Conservation (phyloP, 2,329 filamentous ascomycete genomes). For the Fusarium papillatum region DNA sequence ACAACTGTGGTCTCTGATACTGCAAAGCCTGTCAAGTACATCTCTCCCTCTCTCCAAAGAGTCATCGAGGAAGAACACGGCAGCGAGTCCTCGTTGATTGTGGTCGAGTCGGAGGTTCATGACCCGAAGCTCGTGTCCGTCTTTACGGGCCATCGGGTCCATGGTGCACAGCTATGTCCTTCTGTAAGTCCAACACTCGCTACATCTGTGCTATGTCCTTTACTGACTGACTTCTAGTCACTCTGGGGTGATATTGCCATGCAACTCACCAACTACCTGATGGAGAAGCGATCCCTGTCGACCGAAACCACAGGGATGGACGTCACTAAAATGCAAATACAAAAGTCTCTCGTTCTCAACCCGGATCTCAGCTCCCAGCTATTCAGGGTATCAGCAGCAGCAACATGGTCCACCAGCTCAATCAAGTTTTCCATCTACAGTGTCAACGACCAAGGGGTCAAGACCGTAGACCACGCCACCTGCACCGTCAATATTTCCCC, state of each 20-base stretch:
- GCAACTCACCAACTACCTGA: slow-evolving; percentile 25
- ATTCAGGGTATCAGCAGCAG: slow-evolving; percentile 29
- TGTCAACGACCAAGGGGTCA: slow-evolving; percentile 29
- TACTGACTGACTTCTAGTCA: slow-evolving; percentile 22
- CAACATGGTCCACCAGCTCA: slow-evolving; percentile 26
- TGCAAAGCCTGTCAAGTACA: slow-evolving; percentile 14
- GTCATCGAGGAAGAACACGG: slow-evolving; percentile 32
- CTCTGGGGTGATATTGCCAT: slow-evolving; percentile 33
- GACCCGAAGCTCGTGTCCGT: slow-evolving; percentile 21
- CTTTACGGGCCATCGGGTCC: slow-evolving; percentile 37
- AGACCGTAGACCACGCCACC: slow-evolving; percentile 29
- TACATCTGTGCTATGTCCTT: not conserved
- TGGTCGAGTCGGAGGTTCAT: slow-evolving; percentile 34
- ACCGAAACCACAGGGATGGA: slow-evolving; percentile 30
- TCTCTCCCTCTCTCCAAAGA: slow-evolving; percentile 37
- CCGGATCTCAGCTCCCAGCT: slow-evolving; percentile 21
- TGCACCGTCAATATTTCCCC: slow-evolving; percentile 16
- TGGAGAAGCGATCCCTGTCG: slow-evolving; percentile 25
- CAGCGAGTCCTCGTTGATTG: slow-evolving; percentile 11
- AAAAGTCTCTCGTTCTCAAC: slow-evolving; percentile 37
- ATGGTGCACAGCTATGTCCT: slow-evolving; percentile 36
- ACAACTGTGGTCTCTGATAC: not conserved
- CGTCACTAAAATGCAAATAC: slow-evolving; percentile 32
- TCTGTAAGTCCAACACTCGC: slow-evolving; percentile 26
- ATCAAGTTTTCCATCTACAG: slow-evolving; percentile 39